Conservation (phyloP, 106 monocot genomes). For the Cymbidium sinense region DNA sequence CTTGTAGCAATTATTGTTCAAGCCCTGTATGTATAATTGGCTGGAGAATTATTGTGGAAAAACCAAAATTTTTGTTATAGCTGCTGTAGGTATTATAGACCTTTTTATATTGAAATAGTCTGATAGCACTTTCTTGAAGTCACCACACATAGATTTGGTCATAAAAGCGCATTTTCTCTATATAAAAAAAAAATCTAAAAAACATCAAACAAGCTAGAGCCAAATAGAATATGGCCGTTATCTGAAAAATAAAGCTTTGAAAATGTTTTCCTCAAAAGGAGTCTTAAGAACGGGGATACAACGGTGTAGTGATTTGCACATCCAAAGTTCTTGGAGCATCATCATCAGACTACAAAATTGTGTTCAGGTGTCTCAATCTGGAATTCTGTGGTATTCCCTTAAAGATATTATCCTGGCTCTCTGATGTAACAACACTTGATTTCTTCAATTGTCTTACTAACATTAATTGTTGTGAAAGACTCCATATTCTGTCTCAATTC, state of each 20-base stretch:
- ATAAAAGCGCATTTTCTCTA: too few species aligned
- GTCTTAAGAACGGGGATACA: constrained; percentile 1
- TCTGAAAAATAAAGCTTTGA: constrained; percentile 15
- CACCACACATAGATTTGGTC: too few species aligned
- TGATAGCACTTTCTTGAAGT: too few species aligned
- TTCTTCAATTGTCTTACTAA: neutral
- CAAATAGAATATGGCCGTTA: constrained; percentile 15
- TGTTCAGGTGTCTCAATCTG: neutral
- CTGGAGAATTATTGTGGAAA: too few species aligned
- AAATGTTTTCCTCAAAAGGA: constrained; percentile 11
- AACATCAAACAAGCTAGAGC: neutral
- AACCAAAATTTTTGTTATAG: too few species aligned
- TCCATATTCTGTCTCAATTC: too few species aligned
- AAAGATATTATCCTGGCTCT: neutral
- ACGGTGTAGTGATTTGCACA: constrained; percentile 6
- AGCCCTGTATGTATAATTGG: too few species aligned
- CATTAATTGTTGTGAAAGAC: neutral
- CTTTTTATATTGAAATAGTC: too few species aligned
- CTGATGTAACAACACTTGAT: neutral
- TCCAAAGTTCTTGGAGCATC: too few species aligned
- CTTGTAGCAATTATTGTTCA: constrained; percentile 13
- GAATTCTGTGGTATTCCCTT: neutral
- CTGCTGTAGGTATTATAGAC: too few species aligned
- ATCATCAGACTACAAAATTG: too few species aligned
- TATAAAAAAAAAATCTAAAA: too few species aligned